phyloP scores from a whole-genome alignment of 1,139 yeast species.

The Suhomyces chickasaworum region DNA sequence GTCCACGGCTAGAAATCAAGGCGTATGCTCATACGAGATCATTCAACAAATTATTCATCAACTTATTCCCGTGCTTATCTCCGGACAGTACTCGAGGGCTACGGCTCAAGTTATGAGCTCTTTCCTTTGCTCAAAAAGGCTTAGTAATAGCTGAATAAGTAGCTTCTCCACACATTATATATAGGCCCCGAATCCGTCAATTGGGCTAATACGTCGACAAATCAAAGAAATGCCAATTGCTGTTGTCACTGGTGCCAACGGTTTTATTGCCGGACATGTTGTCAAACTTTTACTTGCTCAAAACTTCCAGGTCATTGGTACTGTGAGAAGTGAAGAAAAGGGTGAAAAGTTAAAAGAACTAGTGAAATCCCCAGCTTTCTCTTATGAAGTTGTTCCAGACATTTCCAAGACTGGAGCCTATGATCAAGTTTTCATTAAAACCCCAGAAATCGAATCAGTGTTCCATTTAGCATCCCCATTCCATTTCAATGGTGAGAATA shows the following conservation, averaged over 20 bases:
- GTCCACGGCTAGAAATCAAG: too few species aligned
- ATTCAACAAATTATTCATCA: too few species aligned
- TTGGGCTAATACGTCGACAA: background rate
- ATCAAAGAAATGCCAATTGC: slow-evolving; percentile 16
- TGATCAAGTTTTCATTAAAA: background rate
- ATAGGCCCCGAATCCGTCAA: background rate
- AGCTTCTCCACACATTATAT: background rate
- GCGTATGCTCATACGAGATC: too few species aligned
- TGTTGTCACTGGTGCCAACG: slow-evolving; percentile 43
- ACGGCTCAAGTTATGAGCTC: too few species aligned
- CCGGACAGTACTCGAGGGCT: too few species aligned
- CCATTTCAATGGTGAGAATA: background rate
- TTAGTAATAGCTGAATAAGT: too few species aligned
- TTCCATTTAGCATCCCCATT: slow-evolving; percentile 1
- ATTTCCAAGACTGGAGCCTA: slow-evolving; percentile 12
- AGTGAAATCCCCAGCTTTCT: slow-evolving; percentile 12
- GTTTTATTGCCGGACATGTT: slow-evolving; percentile 42
- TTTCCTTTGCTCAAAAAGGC: too few species aligned
- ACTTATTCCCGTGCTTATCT: too few species aligned
- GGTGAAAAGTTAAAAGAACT: slow-evolving; percentile 31
- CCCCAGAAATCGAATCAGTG: background rate
- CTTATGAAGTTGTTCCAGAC: background rate
- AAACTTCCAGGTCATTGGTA: slow-evolving; percentile 45
- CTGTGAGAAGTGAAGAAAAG: slow-evolving; percentile 37
- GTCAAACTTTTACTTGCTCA: slow-evolving; percentile 30